These are phyloP conservation scores for Begonia peltatifolia DNA, from an alignment of 306 rosid genomes.

Conservation along the genomic window DNA sequence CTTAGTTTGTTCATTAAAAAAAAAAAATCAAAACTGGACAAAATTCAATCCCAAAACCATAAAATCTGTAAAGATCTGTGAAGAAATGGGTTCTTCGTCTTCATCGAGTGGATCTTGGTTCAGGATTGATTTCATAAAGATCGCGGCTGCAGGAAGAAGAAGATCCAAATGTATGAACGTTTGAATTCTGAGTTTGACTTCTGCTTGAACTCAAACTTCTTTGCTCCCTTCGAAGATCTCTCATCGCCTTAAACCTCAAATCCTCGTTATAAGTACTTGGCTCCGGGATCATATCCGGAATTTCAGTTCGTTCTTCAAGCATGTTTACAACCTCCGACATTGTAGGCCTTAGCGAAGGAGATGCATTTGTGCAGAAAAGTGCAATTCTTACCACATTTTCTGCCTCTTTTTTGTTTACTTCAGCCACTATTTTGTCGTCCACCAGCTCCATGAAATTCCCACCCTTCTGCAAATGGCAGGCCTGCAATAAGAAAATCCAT, in stretches of 20 bases:
- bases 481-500: constrained; percentile 26
- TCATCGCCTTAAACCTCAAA: constrained; percentile 63
- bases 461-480: constrained; percentile 34
- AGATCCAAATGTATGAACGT: constrained; percentile 21
- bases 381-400: constrained; percentile 43
- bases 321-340: constrained; percentile 63
- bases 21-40: too few relatives aligned
- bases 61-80: too few relatives aligned
- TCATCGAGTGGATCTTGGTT: constrained; percentile 8
- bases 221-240: constrained; percentile 34
- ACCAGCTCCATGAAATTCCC: constrained; percentile 34
- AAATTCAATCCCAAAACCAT: too few relatives aligned
- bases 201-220: constrained; percentile 18
- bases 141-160: constrained; percentile 21
- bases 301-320: constrained; percentile 38
- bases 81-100: background rate
- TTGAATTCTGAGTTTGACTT: constrained; percentile 26
- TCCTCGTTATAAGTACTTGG: constrained; percentile 29
- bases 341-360: constrained; percentile 47
- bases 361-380: constrained; percentile 45
- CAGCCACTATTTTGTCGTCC: constrained; percentile 39
- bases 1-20: too few relatives aligned
- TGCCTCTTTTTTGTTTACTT: constrained; percentile 26
- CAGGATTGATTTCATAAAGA: constrained; percentile 14
- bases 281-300: constrained; percentile 37